Conservation (phyloP, 2,329 filamentous ascomycete genomes). For the Colletotrichum siamense region DNA sequence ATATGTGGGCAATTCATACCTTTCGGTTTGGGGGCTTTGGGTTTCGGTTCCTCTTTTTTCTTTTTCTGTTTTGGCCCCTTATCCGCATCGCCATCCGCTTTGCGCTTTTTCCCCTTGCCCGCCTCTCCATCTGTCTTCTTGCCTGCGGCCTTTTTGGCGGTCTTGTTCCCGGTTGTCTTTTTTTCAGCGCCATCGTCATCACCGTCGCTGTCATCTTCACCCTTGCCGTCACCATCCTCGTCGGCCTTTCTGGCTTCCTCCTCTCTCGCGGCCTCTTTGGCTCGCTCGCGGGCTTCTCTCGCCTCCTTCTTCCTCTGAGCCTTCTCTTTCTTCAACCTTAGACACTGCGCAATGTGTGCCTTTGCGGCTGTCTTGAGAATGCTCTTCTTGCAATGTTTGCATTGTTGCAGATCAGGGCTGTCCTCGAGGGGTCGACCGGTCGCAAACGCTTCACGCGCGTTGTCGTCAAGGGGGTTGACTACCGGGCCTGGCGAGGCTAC, state of each 20-base stretch:
- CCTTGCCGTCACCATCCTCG: conserved; percentile 53
- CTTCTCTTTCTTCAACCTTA: conserved; percentile 85
- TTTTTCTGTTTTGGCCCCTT: conserved; percentile 90
- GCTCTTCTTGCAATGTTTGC: conserved; percentile 94
- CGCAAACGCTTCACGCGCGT: conserved; percentile 77
- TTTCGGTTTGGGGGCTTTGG: conserved; percentile 84
- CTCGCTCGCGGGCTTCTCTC: conserved; percentile 71
- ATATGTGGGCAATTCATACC: conserved; percentile 46
- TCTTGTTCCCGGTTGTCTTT: conserved; percentile 45
- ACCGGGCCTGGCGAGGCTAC: conserved; percentile 59
- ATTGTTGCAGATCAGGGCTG: conserved; percentile 77
- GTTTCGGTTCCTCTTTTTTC: conserved; percentile 91
- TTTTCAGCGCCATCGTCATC: conserved; percentile 50
- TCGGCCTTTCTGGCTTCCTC: conserved; percentile 60
- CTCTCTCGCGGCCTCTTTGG: conserved; percentile 65
- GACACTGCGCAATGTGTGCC: conserved; percentile 81
- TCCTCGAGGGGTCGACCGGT: conserved; percentile 85
- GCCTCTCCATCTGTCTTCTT: conserved; percentile 69
- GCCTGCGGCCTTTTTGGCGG: conserved; percentile 67
- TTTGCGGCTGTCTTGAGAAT: conserved; percentile 77
- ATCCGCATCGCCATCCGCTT: conserved; percentile 76
- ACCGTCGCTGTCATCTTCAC: conserved; percentile 53
- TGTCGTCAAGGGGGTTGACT: conserved; percentile 75
- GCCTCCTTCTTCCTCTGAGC: conserved; percentile 79
- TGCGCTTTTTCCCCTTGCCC: conserved; percentile 75